Evolutionary conservation across 2,329 filamentous ascomycete genomes (phyloP).

Genomic region (Trichoderma hamatum): DNA sequence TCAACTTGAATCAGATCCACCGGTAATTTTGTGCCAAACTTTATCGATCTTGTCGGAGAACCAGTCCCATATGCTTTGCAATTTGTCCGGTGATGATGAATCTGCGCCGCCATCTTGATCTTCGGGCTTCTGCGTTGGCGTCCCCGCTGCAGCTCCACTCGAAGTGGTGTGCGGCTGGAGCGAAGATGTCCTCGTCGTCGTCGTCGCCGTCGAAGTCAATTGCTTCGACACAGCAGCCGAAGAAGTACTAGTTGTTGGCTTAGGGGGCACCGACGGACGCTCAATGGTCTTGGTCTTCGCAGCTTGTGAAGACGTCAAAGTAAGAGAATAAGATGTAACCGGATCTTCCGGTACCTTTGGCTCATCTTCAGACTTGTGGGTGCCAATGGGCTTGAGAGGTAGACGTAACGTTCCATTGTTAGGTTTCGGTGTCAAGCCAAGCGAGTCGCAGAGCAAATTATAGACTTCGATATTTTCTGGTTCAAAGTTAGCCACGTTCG

Average conservation of each 20-base stretch:
- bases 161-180: not conserved
- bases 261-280: conserved; percentile 21
- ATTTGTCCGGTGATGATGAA: conserved; percentile 37
- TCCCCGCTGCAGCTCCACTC: not conserved
- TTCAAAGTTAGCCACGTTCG: conserved; percentile 34
- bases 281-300: conserved; percentile 28
- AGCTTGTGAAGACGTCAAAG: not conserved
- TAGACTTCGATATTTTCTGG: conserved; percentile 93
- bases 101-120: conserved; percentile 31
- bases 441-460: conserved; percentile 88
- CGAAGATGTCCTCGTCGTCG: conserved; percentile 23
- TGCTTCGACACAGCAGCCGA: conserved; percentile 27
- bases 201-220: conserved; percentile 28
- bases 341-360: conserved; percentile 60
- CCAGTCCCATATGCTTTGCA: conserved; percentile 55
- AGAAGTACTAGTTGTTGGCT: conserved; percentile 4
- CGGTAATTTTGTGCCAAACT: conserved; percentile 51
- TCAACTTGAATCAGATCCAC: conserved; percentile 10
- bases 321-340: conserved; percentile 31
- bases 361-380: conserved; percentile 58
- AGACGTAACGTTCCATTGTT: conserved; percentile 88
- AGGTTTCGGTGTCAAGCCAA: conserved; percentile 70
- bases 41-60: conserved; percentile 51
- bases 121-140: not conserved
- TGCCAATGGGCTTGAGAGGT: conserved; percentile 65